Evolutionary conservation across 2,329 filamentous ascomycete genomes (phyloP).

Genomic region (Botrytis squamosa): DNA sequence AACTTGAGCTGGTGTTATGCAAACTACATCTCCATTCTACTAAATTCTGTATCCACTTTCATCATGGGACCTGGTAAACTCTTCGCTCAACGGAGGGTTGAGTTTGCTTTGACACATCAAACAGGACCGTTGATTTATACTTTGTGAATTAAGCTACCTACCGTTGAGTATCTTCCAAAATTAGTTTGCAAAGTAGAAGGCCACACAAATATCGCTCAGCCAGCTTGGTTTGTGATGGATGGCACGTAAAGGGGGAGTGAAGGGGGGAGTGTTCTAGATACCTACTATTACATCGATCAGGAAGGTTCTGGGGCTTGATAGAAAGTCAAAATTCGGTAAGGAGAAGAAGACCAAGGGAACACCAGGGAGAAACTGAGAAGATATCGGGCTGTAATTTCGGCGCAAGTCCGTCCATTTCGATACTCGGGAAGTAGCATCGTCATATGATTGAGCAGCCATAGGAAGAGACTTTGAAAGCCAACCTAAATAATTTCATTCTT

Average conservation of each 20-base stretch:
- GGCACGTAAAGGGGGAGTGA: not conserved
- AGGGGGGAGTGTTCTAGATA: too few species aligned
- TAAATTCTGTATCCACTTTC: rapidly evolving
- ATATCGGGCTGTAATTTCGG: not conserved
- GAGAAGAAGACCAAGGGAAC: not conserved
- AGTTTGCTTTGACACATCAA: not conserved
- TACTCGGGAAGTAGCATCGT: not conserved
- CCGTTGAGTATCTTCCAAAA: not conserved
- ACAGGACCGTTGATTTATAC: not conserved
- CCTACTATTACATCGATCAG: not conserved
- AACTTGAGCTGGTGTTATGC: not conserved
- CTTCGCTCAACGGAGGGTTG: not conserved
- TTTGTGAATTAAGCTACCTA: not conserved
- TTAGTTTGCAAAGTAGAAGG: too few species aligned
- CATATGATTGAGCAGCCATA: not conserved
- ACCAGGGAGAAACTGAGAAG: not conserved
- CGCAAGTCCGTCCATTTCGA: not conserved
- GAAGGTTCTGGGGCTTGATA: not conserved
- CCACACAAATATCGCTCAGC: not conserved
- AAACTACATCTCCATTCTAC: not conserved
- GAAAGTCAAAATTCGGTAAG: not conserved
- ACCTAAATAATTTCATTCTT: slow-evolving; percentile 17
- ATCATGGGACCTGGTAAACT: not conserved
- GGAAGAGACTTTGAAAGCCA: not conserved
- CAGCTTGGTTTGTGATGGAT: too few species aligned